Evolutionary conservation across 768 basidiomycete genomes (phyloP), one percentile per base, ranked within the genome.

Genomic region (Kwoniella sp.): DNA sequence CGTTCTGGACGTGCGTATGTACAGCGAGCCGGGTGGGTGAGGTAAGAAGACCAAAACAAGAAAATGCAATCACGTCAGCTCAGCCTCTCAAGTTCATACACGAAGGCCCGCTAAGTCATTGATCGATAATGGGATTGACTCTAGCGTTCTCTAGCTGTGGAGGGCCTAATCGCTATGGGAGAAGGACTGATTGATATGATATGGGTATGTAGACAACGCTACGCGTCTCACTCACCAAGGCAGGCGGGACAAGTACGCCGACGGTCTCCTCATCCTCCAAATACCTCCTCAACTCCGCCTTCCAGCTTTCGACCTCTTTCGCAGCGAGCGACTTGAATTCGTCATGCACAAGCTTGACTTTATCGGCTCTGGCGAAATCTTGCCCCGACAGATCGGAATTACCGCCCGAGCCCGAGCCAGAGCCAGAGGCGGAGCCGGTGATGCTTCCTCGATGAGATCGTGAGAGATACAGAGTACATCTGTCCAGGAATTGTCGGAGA

Each of bases 261-360:
- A 90, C 90, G 4, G 92, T 92, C 63, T 88, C 83, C 62, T 87
- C 86, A 71, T 93, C 90, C 72, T 89, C 88, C 8, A 99, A 84
- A 78, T 94, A 98, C 63, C 91, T 71, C 73, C 85, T 83, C 76
- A 96, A 80, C 60, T 87, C 84, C 7, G 79, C 83, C 20, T 89
- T 70, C 74, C 80, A 79, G 22, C 54, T 84, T n/a, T 80, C 82
- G 2, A 84, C 82, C 30, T 85, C 85, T 23, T 89, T 81, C 66
- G 87, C 86, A 4, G 72, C 65, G 1, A 53, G 31, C 26, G 55
- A 37, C 53, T 71, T 71, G 79, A 92, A 92, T 15, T 81, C 81
- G 0, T 81, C 81, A 63, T 90, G 85, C 4, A 87, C 78, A 23
- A 77, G 81, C 70, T 82, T 82, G 8, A 85, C 85, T 26, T 83